Base-by-base conservation (phyloP, 202 grass and related monocot species). In the Hordeum pubiflorum region DNA sequence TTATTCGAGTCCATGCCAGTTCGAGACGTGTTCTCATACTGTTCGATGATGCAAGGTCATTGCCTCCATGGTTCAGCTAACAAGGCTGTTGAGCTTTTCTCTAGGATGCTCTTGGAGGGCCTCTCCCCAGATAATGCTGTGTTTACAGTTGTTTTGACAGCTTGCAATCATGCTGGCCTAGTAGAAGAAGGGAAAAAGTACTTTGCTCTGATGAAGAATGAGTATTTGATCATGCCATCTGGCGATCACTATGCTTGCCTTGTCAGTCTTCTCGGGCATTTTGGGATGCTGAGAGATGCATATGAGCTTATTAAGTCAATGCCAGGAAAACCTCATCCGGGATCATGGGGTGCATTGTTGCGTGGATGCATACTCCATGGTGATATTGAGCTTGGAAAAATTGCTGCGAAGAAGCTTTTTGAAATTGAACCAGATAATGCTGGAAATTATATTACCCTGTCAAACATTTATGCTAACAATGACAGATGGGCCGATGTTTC, bases 41-140 rank as follows among this genome's bases (percentile, higher is more conserved):
- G 86, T 75, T 98, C 90, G 23, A 79, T 98, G 90, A 98, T 91
- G 90, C 92, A 98, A 89, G 95, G 95, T 37, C 89, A 93, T 86
- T 93, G 87, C 74, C 89, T 98, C 71, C 86, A 95, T 75, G 92
- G 95, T 86, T 86, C 77, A 60, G 82, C 92, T 87, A 68, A 82
- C 77, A 95, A 91, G 82, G 95, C 92, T 48, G 82, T 95, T 44
- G 79, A 91, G 60, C 88, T 98, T 77, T 98, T 98, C 84, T 78
- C 73, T 10, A 78, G 24, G 80, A 94, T 94, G 95, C 92, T 93
- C 38, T 69, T 46, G 63, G 92, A 95, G 77, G 92, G 90, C 63
- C 72, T 94, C 75, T 63, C 59, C 36, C 95, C 92, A 14, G 95
- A 98, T 68, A 83, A 62, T 23, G 77, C 86, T 66, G 62, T 79